Base-by-base conservation (phyloP, 495 filamentous ascomycete genomes). In the Neohortaea acidophila region DNA sequence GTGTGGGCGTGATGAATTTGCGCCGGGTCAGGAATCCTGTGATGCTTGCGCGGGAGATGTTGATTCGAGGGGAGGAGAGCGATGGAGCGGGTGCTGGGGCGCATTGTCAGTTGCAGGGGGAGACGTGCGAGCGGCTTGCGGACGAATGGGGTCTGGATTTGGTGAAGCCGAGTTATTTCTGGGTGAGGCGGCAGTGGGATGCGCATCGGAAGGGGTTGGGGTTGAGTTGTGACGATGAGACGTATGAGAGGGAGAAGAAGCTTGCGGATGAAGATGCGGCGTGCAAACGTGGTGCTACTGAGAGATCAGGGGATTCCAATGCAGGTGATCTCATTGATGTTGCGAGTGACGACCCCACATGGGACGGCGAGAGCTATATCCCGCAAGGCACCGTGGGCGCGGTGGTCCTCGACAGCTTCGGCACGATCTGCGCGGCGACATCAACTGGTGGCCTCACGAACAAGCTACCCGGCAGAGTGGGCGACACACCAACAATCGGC, bases 391-490 rank as follows among this genome's bases (percentile, higher is more conserved):
- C 86, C 0, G 79, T 81, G 21, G 85, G 85, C 0, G 80, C 79
- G 25, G 81, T 91, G 0, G 83, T 78, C 38, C 55, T 93, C 22
- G 85, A 89, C 55, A 60, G 55, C 37, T 62, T 73, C 25, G 85
- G 85, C 2, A 72, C 75, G 10, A 45, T 89, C 11, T 83, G 79
- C 37, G 72, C 70, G 31, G 86, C 84, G 5, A 93, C 85, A 0
- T 85, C 78, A 44, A 93, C 85, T 0, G 85, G 85, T 1, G 85
- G 85, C 0, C 43, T 91, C 55, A 93, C 84, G 14, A 93, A 94
- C 49, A 94, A 94, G 61, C 53, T 85, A 20, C 78, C 80, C 0
- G 83, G 83, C 1, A 62, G 84, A 10, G 79, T 93, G 43, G 86
- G 86, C 0, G 86, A 93, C 56, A 93, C 85, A 3, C 84, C 85